Evolutionary conservation across 495 filamentous ascomycete genomes (phyloP), one percentile per base, ranked within the genome.

Genomic region (Podospora conica): DNA sequence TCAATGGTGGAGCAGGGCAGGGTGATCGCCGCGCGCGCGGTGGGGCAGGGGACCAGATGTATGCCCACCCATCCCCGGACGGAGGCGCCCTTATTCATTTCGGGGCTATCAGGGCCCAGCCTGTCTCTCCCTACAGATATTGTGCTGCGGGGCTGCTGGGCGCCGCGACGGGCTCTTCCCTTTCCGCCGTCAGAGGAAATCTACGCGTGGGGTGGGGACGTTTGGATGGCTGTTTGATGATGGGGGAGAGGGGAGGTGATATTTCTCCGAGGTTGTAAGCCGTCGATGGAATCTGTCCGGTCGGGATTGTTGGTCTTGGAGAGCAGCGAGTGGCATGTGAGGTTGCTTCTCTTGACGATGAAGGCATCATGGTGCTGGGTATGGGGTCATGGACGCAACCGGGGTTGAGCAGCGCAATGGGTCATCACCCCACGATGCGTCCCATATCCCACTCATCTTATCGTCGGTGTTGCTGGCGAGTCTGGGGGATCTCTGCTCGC

Each of bases 41-140:
- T 3, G 54, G 21, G 21, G n/a, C 20, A 6, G 54, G 20, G 21
- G 54, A 56, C 20, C 9, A 56, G 18, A 23, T 11, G n/a, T 11
- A 8, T 23, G 21, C 58, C 25, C 25, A 20, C 12, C 11, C 22
- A 18, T n/a, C 8, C 58, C 58, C 58, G 25, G 58, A 27, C 21
- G 18, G 27, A 11, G 58, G 4, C 23, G 28, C 18, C 53, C 53
- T 56, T 63, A 56, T 63, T 68, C 63, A 68, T 73, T 65, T 71
- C 71, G 69, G 69, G 56, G 63, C 33, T 65, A 48, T 65, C 27
- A 61, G 8, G 40, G 18, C 8, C 40, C 18, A 48, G 27, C 66
- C 68, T 69, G 67, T 69, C 54, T 21, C 24, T 15, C 63, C 63
- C 63, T 64, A 57, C 18, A 18, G 63, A 64, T 64, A 64, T 64